Conservation (phyloP, 371 early-diverging fungal genomes). For the Funneliformis caledonium region DNA sequence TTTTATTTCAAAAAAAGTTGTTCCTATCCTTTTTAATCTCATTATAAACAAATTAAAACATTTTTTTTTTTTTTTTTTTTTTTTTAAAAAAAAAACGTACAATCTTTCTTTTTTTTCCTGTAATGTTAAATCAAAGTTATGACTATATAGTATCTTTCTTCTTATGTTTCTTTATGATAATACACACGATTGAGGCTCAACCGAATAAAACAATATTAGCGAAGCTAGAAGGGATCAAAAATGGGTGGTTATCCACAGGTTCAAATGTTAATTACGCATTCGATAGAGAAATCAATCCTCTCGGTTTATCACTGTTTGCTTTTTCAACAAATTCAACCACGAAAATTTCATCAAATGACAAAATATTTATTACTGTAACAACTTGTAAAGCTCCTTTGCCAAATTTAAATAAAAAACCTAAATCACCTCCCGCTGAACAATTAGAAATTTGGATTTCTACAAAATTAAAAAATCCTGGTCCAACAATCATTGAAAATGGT, state of each 20-base stretch:
- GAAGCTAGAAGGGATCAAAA: not conserved
- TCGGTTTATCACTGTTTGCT: not conserved
- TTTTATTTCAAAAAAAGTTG: too few relatives aligned
- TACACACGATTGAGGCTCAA: not conserved
- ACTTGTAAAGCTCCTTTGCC: constrained; percentile 1
- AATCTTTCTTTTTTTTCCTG: not conserved
- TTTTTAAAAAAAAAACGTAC: too few relatives aligned
- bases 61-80: too few relatives aligned
- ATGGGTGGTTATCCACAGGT: not conserved
- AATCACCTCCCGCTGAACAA: not conserved
- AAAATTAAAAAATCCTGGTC: not conserved
- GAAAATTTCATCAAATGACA: not conserved
- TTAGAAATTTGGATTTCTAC: constrained; percentile 2
- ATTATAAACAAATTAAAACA: too few relatives aligned
- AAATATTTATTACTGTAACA: not conserved
- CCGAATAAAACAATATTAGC: not conserved
- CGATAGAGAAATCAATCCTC: not conserved
- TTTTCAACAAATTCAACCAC: not conserved
- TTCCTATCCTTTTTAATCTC: too few relatives aligned
- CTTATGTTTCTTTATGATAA: not conserved
- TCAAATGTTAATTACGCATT: not conserved
- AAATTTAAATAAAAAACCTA: not conserved
- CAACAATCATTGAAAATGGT: not conserved
- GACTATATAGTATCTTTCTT: not conserved
- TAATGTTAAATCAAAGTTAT: constrained; percentile 4